Evolutionary conservation across 2,329 filamentous ascomycete species (phyloP).

Genomic region (Xylaria sp.): DNA sequence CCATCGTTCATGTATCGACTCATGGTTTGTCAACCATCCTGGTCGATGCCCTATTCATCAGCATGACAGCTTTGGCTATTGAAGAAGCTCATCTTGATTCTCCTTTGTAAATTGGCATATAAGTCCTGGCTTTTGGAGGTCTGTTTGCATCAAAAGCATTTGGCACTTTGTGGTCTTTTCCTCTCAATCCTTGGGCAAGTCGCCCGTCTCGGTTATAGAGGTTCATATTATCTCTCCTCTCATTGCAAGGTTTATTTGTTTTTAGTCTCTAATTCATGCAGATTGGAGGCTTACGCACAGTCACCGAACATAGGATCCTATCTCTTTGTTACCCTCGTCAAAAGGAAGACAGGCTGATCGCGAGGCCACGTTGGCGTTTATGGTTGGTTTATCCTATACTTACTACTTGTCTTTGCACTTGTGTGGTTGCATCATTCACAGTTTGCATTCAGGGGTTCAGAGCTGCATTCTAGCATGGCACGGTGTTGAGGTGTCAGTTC

Average conservation of each 20-base stretch:
- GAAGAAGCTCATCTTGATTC: slow-evolving; percentile 23
- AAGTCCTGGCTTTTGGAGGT: neutral
- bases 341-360: slow-evolving; percentile 1
- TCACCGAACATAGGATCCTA: slow-evolving; percentile 4
- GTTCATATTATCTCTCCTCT: neutral
- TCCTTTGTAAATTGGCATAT: slow-evolving; percentile 19
- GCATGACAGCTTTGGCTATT: slow-evolving; percentile 69
- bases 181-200: neutral
- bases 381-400: slow-evolving; percentile 7
- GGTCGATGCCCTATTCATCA: slow-evolving; percentile 74
- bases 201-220: neutral
- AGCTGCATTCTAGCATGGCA: slow-evolving; percentile 27
- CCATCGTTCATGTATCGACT: slow-evolving; percentile 68
- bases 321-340: neutral
- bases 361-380: slow-evolving; percentile 22
- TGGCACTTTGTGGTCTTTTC: slow-evolving; percentile 1
- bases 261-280: slow-evolving; percentile 3
- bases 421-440: slow-evolving; percentile 4
- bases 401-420: neutral
- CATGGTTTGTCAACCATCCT: slow-evolving; percentile 71
- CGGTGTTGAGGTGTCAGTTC: slow-evolving; percentile 33
- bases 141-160: slow-evolving; percentile 11
- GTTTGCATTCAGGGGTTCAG: slow-evolving; percentile 16
- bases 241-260: neutral
- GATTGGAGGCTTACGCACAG: neutral